phyloP scores from a whole-genome alignment of 2,329 filamentous ascomycete genomes.

The Cordyceps fumosorosea region DNA sequence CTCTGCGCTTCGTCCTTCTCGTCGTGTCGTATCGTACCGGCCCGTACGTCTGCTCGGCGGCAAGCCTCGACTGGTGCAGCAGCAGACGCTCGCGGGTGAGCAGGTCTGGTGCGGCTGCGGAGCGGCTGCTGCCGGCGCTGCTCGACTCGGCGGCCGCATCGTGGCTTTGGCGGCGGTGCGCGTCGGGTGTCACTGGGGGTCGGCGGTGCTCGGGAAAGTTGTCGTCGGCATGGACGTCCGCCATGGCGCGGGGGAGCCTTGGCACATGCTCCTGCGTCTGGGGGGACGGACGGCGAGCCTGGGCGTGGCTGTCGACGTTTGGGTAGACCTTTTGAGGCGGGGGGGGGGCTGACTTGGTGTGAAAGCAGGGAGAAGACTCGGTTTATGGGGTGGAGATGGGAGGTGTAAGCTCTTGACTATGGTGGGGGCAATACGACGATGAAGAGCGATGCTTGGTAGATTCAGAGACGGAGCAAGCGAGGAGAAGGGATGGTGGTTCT shows the following conservation, averaged over 20 bases:
- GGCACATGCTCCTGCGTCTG: constrained; percentile 17
- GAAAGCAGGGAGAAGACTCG: not conserved
- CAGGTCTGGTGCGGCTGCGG: constrained; percentile 11
- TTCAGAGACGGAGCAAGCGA: too few relatives aligned
- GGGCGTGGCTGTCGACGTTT: not conserved
- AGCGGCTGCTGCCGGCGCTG: constrained; percentile 24
- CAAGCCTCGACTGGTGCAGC: not conserved
- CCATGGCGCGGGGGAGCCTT: constrained; percentile 15
- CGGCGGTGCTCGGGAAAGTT: not conserved
- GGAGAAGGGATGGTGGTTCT: too few relatives aligned
- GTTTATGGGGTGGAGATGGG: not conserved
- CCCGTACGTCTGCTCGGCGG: constrained; percentile 14
- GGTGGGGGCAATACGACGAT: not conserved
- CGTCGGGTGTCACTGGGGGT: constrained; percentile 8
- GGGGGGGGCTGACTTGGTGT: not conserved
- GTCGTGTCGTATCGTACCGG: constrained; percentile 14
- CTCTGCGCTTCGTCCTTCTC: constrained; percentile 16
- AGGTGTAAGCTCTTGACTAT: not conserved
- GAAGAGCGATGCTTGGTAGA: not conserved
- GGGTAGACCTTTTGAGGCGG: not conserved
- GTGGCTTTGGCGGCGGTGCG: constrained; percentile 29
- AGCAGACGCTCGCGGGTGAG: constrained; percentile 14
- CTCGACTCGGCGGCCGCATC: constrained; percentile 40
- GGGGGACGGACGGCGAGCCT: not conserved
- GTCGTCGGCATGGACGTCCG: constrained; percentile 17